Conservation (phyloP, 2,329 filamentous ascomycete species). For the Pyricularia sp. region DNA sequence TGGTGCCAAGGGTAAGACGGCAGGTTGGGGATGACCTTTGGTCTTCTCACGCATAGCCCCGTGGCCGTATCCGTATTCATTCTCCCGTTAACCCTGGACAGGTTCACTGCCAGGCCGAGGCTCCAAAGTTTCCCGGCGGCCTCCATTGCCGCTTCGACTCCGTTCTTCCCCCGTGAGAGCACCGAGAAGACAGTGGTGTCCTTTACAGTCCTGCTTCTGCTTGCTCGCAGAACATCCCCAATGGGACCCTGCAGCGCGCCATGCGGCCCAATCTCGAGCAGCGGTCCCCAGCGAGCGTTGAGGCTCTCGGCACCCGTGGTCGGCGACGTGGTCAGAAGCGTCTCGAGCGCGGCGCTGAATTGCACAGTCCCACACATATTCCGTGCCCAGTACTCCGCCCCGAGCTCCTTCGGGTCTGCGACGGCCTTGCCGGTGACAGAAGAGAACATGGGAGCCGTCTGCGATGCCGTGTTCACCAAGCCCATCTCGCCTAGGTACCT, state of each 20-base stretch:
- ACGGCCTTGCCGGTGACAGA: too few relatives aligned
- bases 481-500: too few relatives aligned
- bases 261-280: slow-evolving; percentile 33
- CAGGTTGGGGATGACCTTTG: slow-evolving; percentile 14
- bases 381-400: too few relatives aligned
- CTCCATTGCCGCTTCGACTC: neutral
- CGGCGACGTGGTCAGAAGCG: slow-evolving; percentile 12
- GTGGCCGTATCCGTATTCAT: neutral
- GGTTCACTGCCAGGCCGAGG: neutral
- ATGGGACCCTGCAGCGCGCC: slow-evolving; percentile 22
- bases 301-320: too few relatives aligned
- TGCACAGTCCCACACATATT: neutral
- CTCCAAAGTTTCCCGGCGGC: neutral
- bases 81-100: neutral
- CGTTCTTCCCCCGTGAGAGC: neutral
- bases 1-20: slow-evolving; percentile 33
- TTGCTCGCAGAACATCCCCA: slow-evolving; percentile 20
- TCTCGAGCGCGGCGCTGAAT: neutral
- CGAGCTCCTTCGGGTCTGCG: too few relatives aligned
- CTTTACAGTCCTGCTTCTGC: neutral
- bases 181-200: neutral
- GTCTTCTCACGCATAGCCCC: neutral
- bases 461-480: too few relatives aligned
- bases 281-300: slow-evolving; percentile 12
- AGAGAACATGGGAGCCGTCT: too few relatives aligned